Base-by-base conservation (phyloP, 2,329 filamentous ascomycete species). In the Emergomyces africanus region DNA sequence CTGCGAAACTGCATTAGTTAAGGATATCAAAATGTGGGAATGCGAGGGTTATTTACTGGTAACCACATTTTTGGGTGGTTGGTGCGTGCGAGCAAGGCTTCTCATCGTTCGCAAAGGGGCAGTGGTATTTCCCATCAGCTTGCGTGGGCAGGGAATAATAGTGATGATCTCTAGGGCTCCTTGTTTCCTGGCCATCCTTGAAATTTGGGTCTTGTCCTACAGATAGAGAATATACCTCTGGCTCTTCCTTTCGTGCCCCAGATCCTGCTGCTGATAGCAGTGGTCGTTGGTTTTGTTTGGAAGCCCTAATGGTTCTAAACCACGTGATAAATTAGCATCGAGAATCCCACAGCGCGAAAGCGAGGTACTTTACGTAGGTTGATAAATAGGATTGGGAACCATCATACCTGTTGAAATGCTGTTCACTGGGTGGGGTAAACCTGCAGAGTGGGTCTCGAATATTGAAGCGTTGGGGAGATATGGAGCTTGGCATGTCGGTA, bases 51-150 rank as follows among this genome's bases (percentile, higher is more conserved):
- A 77, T 89, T 83, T 86, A 95, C 91, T 96, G 91, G 72, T 96
- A 97, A 77, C 96, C 95, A 85, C 92, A 96, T 83, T 96, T 96
- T 67, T 97, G 88, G 78, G 95, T 94, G 70, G 95, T 94, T 46
- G 91, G 84, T 77, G 89, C 88, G 83, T 96, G 92, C 74, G 83
- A 88, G 82, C 92, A 97, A 69, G 85, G 80, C 56, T 81, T 77
- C 60, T 79, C 77, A 66, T 84, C 87, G 58, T 66, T 67, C 72
- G 87, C 85, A 80, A 87, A 94, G 5, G 92, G 92, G 80, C 92
- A 97, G 77, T 95, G 90, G 77, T 94, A 97, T 61, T 95, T 83
- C 69, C 90, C 90, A 74, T 96, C 89, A 62, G 65, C 70, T 57
- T 72, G 70, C 50, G 75, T 72, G n/a, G 72, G 67, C 63, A 74